These are phyloP conservation scores for Cadophora malorum DNA, from an alignment of 2,329 filamentous ascomycete species.

Conservation along the genomic window DNA sequence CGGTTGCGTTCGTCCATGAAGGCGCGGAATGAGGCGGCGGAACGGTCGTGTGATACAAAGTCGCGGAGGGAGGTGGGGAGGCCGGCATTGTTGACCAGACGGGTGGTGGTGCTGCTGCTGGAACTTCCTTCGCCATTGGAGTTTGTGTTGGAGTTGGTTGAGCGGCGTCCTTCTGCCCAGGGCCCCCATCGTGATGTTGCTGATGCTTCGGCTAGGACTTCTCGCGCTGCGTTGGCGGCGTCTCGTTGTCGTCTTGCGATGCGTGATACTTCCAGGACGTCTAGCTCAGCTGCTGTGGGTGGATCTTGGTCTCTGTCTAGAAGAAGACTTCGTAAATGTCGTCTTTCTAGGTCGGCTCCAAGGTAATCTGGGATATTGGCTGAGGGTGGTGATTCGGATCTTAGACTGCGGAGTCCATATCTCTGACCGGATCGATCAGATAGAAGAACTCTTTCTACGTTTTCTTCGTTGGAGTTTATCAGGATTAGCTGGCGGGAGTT, in stretches of 20 bases:
- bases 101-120: constrained; percentile 30
- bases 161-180: constrained; percentile 31
- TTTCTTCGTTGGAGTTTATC: constrained; percentile 63
- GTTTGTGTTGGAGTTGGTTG: constrained; percentile 16
- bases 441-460: constrained; percentile 47
- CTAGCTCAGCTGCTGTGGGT: constrained; percentile 59
- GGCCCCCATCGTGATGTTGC: constrained; percentile 29
- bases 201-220: constrained; percentile 33
- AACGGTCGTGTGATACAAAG: constrained; percentile 42
- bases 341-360: constrained; percentile 38
- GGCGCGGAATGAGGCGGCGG: constrained; percentile 42
- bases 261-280: constrained; percentile 63
- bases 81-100: constrained; percentile 36
- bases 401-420: constrained; percentile 39
- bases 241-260: constrained; percentile 55
- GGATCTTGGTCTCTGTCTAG: constrained; percentile 57
- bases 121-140: constrained; percentile 23
- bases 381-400: constrained; percentile 37
- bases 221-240: constrained; percentile 36
- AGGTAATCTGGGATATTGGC: constrained; percentile 43
- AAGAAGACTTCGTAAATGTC: constrained; percentile 40
- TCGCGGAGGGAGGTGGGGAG: constrained; percentile 43
- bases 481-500: constrained; percentile 71
- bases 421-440: constrained; percentile 37
- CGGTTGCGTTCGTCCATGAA: constrained; percentile 47